Evolutionary conservation across 1,284 basidiomycete species (phyloP), one percentile per base, ranked within the genome.

Genomic region (Microbotryum saponariae): DNA sequence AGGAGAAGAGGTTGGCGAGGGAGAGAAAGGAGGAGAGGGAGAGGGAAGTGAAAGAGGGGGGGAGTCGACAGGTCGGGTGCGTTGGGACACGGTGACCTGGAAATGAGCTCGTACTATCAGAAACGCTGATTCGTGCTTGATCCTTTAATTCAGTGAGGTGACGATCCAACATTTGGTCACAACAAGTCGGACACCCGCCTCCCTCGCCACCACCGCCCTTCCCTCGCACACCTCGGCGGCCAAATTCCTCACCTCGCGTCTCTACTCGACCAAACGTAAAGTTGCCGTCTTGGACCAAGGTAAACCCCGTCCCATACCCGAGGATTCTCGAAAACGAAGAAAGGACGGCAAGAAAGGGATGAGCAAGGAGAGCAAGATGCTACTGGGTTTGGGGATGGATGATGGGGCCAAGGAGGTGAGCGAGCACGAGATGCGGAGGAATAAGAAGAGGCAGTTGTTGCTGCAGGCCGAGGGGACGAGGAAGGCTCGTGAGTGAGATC

Each of bases 231-330:
- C 62, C 25, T 64, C 64, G 16, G 66, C 66, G 2, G 58, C 64
- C 58, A 68, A 68, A 47, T 68, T 68, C 61, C 55, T 68, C 58
- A 60, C 60, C 20, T n/a, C 53, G 10, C 64, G 66, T 9, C 56
- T 68, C 27, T 68, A 64, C 64, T 62, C 60, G 16, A 66, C 66
- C 47, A 66, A 66, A 49, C 66, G 66, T 6, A 61, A 61, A 42
- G 53, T 68, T n/a, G 64, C 64, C 14, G 60, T 66, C 4, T 58
- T 68, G 37, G 64, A 63, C 29, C 55, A 60, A 31, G 50, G 62
- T 31, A 27, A 53, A 21, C 29, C 57, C 48, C 33, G 37, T 6
- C 42, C 48, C n/a, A n/a, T 33, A 50, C 27, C 31, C 45, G 52
- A 47, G 18, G 45, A 54, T 51, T 53, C 37, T 18, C n/a, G 58